These are phyloP conservation scores for Fusarium fujikuroi DNA, from an alignment of 2,329 filamentous ascomycete genomes.

Conservation along the genomic window DNA sequence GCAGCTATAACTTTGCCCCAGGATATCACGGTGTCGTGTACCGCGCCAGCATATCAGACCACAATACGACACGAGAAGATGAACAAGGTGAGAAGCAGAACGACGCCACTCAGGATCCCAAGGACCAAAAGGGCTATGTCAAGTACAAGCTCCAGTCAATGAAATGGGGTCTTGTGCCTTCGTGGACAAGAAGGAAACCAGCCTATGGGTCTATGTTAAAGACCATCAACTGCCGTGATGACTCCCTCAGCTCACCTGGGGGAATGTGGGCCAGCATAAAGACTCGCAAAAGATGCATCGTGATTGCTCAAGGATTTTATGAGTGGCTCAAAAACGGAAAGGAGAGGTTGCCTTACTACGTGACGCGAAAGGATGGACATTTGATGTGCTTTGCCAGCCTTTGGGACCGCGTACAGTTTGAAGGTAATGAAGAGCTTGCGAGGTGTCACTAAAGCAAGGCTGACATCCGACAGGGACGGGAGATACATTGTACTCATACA, in stretches of 20 bases:
- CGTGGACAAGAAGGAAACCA: conserved; percentile 88
- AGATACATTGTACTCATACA: conserved; percentile 86
- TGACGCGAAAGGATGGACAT: conserved; percentile 82
- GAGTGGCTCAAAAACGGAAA: conserved; percentile 89
- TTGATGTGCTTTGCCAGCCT: conserved; percentile 91
- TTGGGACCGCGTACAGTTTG: conserved; percentile 88
- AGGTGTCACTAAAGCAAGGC: background rate
- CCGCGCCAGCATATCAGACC: conserved; percentile 75
- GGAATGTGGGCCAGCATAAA: conserved; percentile 97
- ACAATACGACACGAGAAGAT: conserved; percentile 60
- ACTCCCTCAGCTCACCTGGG: conserved; percentile 78
- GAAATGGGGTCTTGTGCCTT: conserved; percentile 96
- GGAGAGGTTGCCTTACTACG: conserved; percentile 86
- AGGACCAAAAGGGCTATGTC: conserved; percentile 41
- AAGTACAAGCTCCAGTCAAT: conserved; percentile 89
- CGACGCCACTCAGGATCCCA: background rate
- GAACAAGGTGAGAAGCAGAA: conserved; percentile 1
- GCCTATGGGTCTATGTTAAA: conserved; percentile 82
- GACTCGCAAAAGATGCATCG: conserved; percentile 84
- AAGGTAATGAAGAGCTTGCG: conserved; percentile 62
- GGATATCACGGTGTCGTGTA: conserved; percentile 88
- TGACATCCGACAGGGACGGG: conserved; percentile 48
- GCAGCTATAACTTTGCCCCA: conserved; percentile 93
- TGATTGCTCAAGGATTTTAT: conserved; percentile 92
- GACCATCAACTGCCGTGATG: conserved; percentile 95